Conservation (phyloP, 192 early-diverging fungal species). For the Umbelopsis vinacea region DNA sequence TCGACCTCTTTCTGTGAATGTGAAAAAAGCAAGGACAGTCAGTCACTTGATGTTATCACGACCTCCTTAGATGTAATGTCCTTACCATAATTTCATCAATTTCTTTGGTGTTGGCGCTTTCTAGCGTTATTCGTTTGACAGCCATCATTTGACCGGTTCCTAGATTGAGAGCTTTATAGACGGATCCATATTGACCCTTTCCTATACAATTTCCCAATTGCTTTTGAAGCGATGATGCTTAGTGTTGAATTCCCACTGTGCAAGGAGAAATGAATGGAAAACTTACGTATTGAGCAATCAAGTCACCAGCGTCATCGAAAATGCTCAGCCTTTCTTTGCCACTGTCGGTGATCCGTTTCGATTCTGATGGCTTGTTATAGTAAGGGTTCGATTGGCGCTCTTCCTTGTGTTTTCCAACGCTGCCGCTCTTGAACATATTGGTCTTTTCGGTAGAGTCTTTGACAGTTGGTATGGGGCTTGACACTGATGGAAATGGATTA, state of each 20-base stretch:
- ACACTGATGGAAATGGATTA: slow-evolving; percentile 9
- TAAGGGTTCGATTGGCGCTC: background rate
- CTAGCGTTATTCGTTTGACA: slow-evolving; percentile 83
- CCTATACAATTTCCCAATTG: slow-evolving; percentile 88
- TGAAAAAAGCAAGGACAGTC: background rate
- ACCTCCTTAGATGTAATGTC: background rate
- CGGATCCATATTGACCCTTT: slow-evolving; percentile 87
- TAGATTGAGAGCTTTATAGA: slow-evolving; percentile 81
- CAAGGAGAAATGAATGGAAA: background rate
- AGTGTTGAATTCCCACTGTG: background rate
- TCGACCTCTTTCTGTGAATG: slow-evolving; percentile 73
- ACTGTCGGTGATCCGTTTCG: background rate
- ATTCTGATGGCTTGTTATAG: background rate
- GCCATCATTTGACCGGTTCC: slow-evolving; percentile 84
- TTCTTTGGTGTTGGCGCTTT: slow-evolving; percentile 58
- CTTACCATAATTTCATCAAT: slow-evolving; percentile 75
- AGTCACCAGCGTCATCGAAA: slow-evolving; percentile 40
- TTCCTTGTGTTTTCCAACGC: background rate
- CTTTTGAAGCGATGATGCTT: slow-evolving; percentile 45
- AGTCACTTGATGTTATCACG: background rate
- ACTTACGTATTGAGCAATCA: slow-evolving; percentile 55
- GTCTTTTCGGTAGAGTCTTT: background rate
- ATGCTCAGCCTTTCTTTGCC: slow-evolving; percentile 16
- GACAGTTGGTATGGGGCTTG: slow-evolving; percentile 11
- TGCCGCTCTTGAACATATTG: slow-evolving; percentile 4